A percentile compares a stretch with the other conserved stretches of the same genome.
phyloP scores from a whole-genome alignment of 2,329 filamentous ascomycete genomes.

The Diaporthe velutina region DNA sequence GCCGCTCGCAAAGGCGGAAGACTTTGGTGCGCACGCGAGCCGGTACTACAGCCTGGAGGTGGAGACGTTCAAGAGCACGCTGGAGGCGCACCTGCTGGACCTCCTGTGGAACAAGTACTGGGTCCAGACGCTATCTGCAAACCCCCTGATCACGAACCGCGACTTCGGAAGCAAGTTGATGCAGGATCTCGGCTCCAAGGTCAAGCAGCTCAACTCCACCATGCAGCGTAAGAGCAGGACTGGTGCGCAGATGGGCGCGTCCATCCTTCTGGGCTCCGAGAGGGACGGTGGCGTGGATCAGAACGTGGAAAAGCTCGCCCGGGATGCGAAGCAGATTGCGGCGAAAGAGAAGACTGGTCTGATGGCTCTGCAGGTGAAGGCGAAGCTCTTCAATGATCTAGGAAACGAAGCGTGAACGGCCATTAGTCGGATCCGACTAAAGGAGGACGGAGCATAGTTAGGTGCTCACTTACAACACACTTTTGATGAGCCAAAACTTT shows the following conservation, averaged over 20 bases:
- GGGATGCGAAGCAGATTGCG: conserved; percentile 71
- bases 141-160: conserved; percentile 89
- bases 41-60: conserved; percentile 94
- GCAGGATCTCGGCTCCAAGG: conserved; percentile 86
- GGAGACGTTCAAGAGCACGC: conserved; percentile 92
- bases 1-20: conserved; percentile 91
- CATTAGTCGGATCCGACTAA: not conserved
- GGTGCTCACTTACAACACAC: conserved; percentile 15
- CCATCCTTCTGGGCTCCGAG: conserved; percentile 40
- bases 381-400: conserved; percentile 68
- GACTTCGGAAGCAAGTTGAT: conserved; percentile 96
- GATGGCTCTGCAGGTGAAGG: conserved; percentile 73
- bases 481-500: conserved; percentile 14
- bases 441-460: conserved; percentile 5
- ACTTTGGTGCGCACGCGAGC: conserved; percentile 93
- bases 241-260: conserved; percentile 41
- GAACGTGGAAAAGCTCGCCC: conserved; percentile 71
- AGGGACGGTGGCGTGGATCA: conserved; percentile 55
- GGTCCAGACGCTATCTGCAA: conserved; percentile 95
- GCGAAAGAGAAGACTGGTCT: conserved; percentile 74
- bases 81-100: conserved; percentile 89
- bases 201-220: conserved; percentile 70
- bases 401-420: conserved; percentile 41
- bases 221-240: conserved; percentile 51
- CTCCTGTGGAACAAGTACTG: conserved; percentile 99